A percentile compares a stretch with the other conserved stretches of the same genome.
Evolutionary conservation across 2,329 filamentous ascomycete species (phyloP).

Genomic region (Simplicillium aogashimaense): DNA sequence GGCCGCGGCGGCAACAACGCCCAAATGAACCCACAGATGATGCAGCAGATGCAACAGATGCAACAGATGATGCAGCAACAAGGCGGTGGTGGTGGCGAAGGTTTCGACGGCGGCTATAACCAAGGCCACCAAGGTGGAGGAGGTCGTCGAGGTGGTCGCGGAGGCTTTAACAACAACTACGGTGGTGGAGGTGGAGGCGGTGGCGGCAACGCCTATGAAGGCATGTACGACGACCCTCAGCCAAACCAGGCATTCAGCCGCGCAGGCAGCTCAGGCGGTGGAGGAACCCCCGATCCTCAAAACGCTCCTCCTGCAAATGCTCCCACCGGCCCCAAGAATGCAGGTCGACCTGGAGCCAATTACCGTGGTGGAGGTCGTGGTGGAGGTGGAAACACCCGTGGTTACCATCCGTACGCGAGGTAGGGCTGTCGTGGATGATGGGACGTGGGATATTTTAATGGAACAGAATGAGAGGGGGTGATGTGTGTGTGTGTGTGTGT

Average conservation of each 20-base stretch:
- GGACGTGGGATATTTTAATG: neutral
- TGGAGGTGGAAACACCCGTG: constrained; percentile 40
- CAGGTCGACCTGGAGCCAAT: constrained; percentile 81
- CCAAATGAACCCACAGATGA: constrained; percentile 41
- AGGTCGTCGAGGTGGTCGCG: constrained; percentile 5
- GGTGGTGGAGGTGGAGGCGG: constrained; percentile 12
- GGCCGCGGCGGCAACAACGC: constrained; percentile 24
- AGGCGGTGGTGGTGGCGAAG: constrained; percentile 6
- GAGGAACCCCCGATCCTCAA: constrained; percentile 28
- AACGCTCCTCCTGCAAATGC: constrained; percentile 48
- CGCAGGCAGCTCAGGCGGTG: constrained; percentile 29
- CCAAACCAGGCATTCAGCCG: constrained; percentile 25
- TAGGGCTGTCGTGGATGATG: constrained; percentile 8
- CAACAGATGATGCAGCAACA: constrained; percentile 31
- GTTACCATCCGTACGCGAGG: constrained; percentile 67
- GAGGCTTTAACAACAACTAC: constrained; percentile 1
- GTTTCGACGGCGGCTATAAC: neutral
- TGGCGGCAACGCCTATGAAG: constrained; percentile 57
- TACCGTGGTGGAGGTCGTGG: constrained; percentile 84
- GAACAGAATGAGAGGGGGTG: neutral
- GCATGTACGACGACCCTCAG: constrained; percentile 95
- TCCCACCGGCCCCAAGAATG: constrained; percentile 92
- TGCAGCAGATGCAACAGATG: constrained; percentile 40
- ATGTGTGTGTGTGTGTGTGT: neutral
- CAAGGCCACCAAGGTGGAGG: constrained; percentile 3